Evolutionary conservation across 106 monocot genomes (phyloP).

Genomic region (Cymbidium sinense): DNA sequence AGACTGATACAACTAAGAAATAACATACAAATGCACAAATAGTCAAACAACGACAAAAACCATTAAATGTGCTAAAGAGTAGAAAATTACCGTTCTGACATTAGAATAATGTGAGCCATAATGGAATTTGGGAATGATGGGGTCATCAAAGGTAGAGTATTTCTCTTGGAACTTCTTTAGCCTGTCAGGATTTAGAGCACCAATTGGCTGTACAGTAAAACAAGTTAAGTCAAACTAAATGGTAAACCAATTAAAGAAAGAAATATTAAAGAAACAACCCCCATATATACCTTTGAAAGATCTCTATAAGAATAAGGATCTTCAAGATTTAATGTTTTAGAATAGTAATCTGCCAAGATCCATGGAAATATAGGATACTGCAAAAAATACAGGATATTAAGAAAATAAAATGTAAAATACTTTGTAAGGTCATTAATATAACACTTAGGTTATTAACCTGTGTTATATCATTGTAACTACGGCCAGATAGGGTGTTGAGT

Average conservation of each 20-base stretch:
- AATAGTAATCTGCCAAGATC: constrained; percentile 84
- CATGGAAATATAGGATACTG: constrained; percentile 99
- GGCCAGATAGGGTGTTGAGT: constrained; percentile 87
- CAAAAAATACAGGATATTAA: constrained; percentile 14
- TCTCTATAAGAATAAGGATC: constrained; percentile 77
- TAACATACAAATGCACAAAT: not conserved
- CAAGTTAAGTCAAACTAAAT: constrained; percentile 4
- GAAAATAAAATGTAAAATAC: not conserved
- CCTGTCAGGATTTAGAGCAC: constrained; percentile 85
- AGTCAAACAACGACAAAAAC: not conserved
- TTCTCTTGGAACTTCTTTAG: constrained; percentile 89
- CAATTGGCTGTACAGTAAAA: constrained; percentile 69
- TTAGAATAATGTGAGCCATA: constrained; percentile 99
- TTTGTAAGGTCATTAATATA: not conserved
- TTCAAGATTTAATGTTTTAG: constrained; percentile 59
- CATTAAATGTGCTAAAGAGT: not conserved
- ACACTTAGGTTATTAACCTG: constrained; percentile 42
- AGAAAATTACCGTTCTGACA: constrained; percentile 65
- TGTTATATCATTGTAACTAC: constrained; percentile 99
- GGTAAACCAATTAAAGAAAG: not conserved
- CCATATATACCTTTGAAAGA: constrained; percentile 78
- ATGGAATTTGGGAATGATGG: constrained; percentile 90
- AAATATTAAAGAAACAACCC: constrained; percentile 1
- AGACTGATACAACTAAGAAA: not conserved
- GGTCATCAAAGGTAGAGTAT: constrained; percentile 90